Conservation (phyloP, 768 basidiomycete genomes). For the Termitomyces sp. region DNA sequence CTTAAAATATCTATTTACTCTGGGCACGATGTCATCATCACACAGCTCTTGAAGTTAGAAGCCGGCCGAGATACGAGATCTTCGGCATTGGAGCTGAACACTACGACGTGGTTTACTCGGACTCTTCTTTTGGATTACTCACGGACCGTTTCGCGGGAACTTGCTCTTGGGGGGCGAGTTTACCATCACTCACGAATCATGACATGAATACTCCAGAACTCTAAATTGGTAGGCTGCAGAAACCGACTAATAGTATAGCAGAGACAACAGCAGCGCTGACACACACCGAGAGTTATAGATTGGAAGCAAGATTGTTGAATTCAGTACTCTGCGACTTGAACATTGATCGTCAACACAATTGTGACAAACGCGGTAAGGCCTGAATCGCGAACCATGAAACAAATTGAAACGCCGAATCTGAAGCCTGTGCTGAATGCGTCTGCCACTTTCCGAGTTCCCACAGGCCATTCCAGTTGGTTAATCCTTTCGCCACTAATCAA, state of each 20-base stretch:
- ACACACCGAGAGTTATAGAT: too few species aligned
- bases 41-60: neutral
- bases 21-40: neutral
- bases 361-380: too few species aligned
- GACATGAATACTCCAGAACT: neutral
- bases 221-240: neutral
- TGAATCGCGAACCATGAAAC: too few species aligned
- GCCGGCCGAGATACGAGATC: neutral
- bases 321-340: too few species aligned
- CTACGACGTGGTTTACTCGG: neutral
- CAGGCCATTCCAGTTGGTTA: too few species aligned
- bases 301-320: too few species aligned
- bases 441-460: too few species aligned
- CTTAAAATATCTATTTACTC: neutral
- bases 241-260: neutral
- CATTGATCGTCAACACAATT: too few species aligned
- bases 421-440: too few species aligned
- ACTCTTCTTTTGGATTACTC: neutral
- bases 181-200: neutral
- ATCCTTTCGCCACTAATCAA: too few species aligned
- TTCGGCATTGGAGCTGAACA: neutral
- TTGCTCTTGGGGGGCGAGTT: too few species aligned
- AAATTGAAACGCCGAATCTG: too few species aligned
- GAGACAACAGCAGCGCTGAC: neutral
- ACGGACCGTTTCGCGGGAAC: neutral